phyloP scores from a whole-genome alignment of 2,329 filamentous ascomycete species.

The Atkinsonella texensis region DNA sequence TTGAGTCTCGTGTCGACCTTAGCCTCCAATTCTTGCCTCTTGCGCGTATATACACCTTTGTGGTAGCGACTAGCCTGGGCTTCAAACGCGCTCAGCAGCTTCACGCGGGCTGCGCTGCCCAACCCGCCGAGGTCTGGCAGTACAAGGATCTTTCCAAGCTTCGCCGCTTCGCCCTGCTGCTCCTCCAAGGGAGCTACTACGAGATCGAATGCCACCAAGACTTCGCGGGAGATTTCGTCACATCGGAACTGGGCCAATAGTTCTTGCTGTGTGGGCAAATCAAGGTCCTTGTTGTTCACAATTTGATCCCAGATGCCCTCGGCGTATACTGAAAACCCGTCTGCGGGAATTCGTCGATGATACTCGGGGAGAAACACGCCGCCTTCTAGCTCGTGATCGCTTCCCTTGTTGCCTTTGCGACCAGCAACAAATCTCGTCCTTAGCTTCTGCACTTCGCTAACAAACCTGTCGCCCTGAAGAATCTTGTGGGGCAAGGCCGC shows the following conservation, averaged over 20 bases:
- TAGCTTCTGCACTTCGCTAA: slow-evolving; percentile 65
- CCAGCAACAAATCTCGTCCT: slow-evolving; percentile 74
- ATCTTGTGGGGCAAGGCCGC: slow-evolving; percentile 94
- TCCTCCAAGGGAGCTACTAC: slow-evolving; percentile 77
- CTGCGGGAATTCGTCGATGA: slow-evolving; percentile 87
- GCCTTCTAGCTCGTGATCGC: slow-evolving; percentile 63
- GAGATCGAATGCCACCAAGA: slow-evolving; percentile 71
- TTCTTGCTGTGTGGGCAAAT: slow-evolving; percentile 93
- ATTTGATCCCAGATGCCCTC: slow-evolving; percentile 97
- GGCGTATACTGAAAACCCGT: slow-evolving; percentile 91
- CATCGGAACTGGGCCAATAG: slow-evolving; percentile 93
- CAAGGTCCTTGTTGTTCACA: slow-evolving; percentile 95
- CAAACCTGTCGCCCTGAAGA: slow-evolving; percentile 84
- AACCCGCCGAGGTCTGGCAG: slow-evolving; percentile 61
- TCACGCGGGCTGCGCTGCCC: slow-evolving; percentile 60
- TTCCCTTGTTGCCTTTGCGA: slow-evolving; percentile 55
- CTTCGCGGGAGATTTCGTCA: slow-evolving; percentile 90
- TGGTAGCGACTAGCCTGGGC: slow-evolving; percentile 87
- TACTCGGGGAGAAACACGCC: slow-evolving; percentile 89
- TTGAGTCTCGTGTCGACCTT: slow-evolving; percentile 88
- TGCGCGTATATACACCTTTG: slow-evolving; percentile 85
- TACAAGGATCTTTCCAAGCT: slow-evolving; percentile 60
- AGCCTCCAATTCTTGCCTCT: slow-evolving; percentile 69
- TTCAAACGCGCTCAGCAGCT: slow-evolving; percentile 75
- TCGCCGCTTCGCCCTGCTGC: slow-evolving; percentile 62